phyloP scores from a whole-genome alignment of 2,329 filamentous ascomycete genomes.

The Botryosphaeria dothidea region DNA sequence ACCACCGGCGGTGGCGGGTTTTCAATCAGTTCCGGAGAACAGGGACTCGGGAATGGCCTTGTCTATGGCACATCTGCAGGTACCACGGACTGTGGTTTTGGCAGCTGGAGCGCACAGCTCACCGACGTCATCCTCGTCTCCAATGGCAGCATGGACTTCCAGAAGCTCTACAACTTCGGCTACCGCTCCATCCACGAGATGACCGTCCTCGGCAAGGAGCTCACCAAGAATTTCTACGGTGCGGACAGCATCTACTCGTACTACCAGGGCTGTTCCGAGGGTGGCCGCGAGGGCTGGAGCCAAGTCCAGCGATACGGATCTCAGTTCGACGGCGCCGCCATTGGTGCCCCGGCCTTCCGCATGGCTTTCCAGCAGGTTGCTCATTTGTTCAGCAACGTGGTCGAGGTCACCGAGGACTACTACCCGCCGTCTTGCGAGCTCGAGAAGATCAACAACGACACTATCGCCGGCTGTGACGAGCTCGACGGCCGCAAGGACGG shows the following conservation, averaged over 20 bases:
- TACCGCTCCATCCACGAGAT: conserved; percentile 57
- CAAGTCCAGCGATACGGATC: conserved; percentile 55
- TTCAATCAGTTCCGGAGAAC: conserved; percentile 44
- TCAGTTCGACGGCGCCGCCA: conserved; percentile 49
- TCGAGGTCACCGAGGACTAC: conserved; percentile 44
- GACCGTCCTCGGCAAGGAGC: conserved; percentile 49
- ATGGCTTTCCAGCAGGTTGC: conserved; percentile 49
- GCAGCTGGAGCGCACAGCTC: conserved; percentile 44
- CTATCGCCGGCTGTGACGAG: conserved; percentile 56
- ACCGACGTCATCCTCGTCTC: conserved; percentile 32
- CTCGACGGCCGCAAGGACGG: conserved; percentile 58
- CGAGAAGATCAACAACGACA: conserved; percentile 55
- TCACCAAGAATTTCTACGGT: conserved; percentile 45
- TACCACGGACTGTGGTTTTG: conserved; percentile 54
- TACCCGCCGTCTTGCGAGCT: conserved; percentile 49
- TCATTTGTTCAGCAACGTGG: conserved; percentile 41
- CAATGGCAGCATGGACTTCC: conserved; percentile 55
- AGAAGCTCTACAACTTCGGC: conserved; percentile 51
- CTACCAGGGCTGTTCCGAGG: conserved; percentile 58
- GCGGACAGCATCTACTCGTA: conserved; percentile 45
- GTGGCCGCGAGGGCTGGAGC: conserved; percentile 51
- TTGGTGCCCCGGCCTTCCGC: conserved; percentile 51
- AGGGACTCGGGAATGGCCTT: conserved; percentile 43
- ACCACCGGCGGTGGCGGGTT: conserved; percentile 50
- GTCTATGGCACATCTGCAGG: conserved; percentile 50